phyloP scores from a whole-genome alignment of 2,329 filamentous ascomycete species.

The Aspergillus brunneoviolaceus region DNA sequence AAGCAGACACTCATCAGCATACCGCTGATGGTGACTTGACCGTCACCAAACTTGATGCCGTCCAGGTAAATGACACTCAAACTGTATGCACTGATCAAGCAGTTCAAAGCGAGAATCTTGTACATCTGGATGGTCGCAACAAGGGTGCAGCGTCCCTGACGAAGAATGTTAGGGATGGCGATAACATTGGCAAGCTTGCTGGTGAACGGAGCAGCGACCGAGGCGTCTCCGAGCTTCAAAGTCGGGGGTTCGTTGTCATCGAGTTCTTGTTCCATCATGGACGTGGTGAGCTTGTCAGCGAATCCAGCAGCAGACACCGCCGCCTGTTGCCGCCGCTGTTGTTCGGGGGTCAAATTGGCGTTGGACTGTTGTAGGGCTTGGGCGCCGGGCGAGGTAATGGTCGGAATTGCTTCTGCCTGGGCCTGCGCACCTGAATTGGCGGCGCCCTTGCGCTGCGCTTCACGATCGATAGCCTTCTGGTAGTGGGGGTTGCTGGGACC shows the following conservation, averaged over 20 bases:
- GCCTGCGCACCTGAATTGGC: conserved; percentile 52
- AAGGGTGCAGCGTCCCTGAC: conserved; percentile 93
- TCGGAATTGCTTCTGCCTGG: conserved; percentile 59
- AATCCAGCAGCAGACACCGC: conserved; percentile 72
- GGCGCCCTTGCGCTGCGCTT: conserved; percentile 75
- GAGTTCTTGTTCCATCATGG: conserved; percentile 87
- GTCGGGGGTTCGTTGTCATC: conserved; percentile 89
- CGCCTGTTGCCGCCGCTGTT: conserved; percentile 56
- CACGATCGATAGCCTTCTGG: conserved; percentile 83
- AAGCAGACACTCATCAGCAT: conserved; percentile 99
- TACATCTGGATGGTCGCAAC: conserved; percentile 99
- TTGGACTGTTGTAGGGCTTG: conserved; percentile 56
- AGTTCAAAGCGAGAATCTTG: conserved; percentile 98
- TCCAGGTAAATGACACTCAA: conserved; percentile 94
- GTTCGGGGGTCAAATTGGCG: conserved; percentile 51
- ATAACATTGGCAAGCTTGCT: conserved; percentile 96
- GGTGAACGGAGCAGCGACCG: conserved; percentile 94
- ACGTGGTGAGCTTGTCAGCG: conserved; percentile 80
- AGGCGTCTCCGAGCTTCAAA: conserved; percentile 95
- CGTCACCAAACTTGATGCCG: conserved; percentile 98
- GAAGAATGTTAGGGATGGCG: conserved; percentile 96
- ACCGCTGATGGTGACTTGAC: conserved; percentile 96
- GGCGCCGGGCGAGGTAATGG: conserved; percentile 66
- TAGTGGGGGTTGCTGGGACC: conserved; percentile 92
- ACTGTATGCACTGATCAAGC: conserved; percentile 95